phyloP scores from a whole-genome alignment of 2,329 filamentous ascomycete species.

The Tolypocladium album region DNA sequence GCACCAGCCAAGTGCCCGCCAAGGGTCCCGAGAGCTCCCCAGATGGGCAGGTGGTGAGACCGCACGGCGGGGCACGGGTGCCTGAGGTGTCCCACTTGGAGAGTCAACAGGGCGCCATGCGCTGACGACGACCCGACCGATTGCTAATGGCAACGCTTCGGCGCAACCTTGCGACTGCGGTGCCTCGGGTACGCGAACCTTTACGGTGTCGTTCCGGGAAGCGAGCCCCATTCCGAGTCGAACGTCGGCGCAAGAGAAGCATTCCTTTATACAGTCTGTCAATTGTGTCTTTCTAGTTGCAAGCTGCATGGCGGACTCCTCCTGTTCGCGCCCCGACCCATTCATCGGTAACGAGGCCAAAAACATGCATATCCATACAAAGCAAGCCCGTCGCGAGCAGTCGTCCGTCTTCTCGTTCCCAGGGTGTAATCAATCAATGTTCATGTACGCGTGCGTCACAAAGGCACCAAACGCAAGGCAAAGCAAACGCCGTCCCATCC shows the following conservation, averaged over 20 bases:
- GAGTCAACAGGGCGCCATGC: not conserved
- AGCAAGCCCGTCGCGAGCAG: not conserved
- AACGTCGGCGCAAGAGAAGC: not conserved
- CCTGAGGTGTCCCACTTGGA: not conserved
- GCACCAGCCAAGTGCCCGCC: not conserved
- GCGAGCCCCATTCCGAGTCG: not conserved
- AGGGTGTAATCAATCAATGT: not conserved
- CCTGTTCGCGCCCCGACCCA: not conserved
- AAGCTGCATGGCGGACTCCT: not conserved
- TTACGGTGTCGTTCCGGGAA: no score
- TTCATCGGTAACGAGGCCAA: not conserved
- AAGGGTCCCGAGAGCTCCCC: not conserved
- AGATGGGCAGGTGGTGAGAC: not conserved
- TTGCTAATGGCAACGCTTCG: not conserved
- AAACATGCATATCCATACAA: conserved; percentile 3
- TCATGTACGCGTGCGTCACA: not conserved
- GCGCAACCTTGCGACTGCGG: not conserved
- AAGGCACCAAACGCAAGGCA: not conserved
- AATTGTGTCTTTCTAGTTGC: not conserved
- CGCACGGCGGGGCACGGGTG: not conserved
- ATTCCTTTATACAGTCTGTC: not conserved
- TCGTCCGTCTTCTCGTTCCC: not conserved
- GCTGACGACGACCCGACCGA: not conserved
- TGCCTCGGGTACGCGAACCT: no score
- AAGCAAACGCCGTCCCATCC: conserved; percentile 10